These are phyloP conservation scores for Pseudocercospora pini-densiflorae DNA, from an alignment of 2,329 filamentous ascomycete genomes.

Conservation along the genomic window DNA sequence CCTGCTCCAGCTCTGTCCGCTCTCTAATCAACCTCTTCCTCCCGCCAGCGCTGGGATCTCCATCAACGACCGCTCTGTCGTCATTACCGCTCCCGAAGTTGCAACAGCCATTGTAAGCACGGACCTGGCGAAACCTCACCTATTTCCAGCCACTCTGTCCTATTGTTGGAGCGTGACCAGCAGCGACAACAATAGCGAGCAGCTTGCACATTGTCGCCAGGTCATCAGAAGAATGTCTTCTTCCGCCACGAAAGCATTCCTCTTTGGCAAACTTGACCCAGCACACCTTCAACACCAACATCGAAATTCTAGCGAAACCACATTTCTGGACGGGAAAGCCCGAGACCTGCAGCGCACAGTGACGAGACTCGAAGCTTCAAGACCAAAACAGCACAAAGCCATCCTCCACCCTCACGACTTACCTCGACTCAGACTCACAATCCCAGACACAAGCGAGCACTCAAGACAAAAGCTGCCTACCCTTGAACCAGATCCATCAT, in stretches of 20 bases:
- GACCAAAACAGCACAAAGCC: conserved; percentile 6
- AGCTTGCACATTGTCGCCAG: not conserved
- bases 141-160: not conserved
- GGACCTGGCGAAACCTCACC: not conserved
- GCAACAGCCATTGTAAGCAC: not conserved
- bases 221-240: not conserved
- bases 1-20: not conserved
- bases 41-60: not conserved
- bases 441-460: not conserved
- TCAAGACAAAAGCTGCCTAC: conserved; percentile 2
- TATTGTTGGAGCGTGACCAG: not conserved
- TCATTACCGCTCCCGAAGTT: not conserved
- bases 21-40: not conserved
- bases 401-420: not conserved
- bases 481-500: not conserved
- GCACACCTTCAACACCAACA: not conserved
- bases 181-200: not conserved
- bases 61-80: not conserved
- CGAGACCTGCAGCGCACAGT: conserved; percentile 10
- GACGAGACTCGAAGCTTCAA: conserved; percentile 11
- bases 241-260: not conserved
- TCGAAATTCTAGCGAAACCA: not conserved
- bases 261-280: not conserved
- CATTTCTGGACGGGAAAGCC: not conserved
- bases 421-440: conserved; percentile 8